Evolutionary conservation across 1,284 basidiomycete genomes (phyloP).

Genomic region (Phylloboletellus chloephorus): DNA sequence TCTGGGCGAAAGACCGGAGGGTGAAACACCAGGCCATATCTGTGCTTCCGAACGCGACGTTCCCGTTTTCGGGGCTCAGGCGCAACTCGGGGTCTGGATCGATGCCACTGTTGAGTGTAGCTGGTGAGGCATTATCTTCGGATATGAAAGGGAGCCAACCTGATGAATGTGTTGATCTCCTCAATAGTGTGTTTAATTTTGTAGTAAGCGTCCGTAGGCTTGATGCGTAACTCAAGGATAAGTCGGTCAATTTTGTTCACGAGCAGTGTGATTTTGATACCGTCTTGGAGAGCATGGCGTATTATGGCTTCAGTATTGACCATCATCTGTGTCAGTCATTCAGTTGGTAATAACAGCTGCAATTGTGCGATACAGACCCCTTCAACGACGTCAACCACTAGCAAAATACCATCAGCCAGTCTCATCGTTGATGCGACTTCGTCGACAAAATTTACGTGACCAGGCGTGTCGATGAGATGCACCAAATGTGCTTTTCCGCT

Average conservation of each 20-base stretch:
- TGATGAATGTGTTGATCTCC: slow-evolving; percentile 94
- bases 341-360: slow-evolving; percentile 8
- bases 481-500: slow-evolving; percentile 89
- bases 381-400: slow-evolving; percentile 95
- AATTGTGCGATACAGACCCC: slow-evolving; percentile 53
- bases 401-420: slow-evolving; percentile 87
- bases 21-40: slow-evolving; percentile 99
- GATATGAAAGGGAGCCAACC: slow-evolving; percentile 41
- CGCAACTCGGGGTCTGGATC: slow-evolving; percentile 84
- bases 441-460: slow-evolving; percentile 97
- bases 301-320: slow-evolving; percentile 84
- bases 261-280: slow-evolving; percentile 87
- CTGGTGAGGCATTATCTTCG: slow-evolving; percentile 4
- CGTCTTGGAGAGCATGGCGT: slow-evolving; percentile 83
- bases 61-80: slow-evolving; percentile 91
- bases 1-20: slow-evolving; percentile 87
- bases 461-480: slow-evolving; percentile 96
- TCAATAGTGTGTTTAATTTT: slow-evolving; percentile 99
- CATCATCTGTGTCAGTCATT: slow-evolving; percentile 61
- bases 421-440: slow-evolving; percentile 89
- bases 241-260: slow-evolving; percentile 98
- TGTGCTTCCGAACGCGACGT: slow-evolving; percentile 95
- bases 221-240: slow-evolving; percentile 93
- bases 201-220: slow-evolving; percentile 95
- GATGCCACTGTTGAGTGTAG: slow-evolving; percentile 54